A percentile compares a stretch with the other conserved stretches of the same genome.
Conservation (phyloP, 768 basidiomycete genomes). For the Russula virescens region DNA sequence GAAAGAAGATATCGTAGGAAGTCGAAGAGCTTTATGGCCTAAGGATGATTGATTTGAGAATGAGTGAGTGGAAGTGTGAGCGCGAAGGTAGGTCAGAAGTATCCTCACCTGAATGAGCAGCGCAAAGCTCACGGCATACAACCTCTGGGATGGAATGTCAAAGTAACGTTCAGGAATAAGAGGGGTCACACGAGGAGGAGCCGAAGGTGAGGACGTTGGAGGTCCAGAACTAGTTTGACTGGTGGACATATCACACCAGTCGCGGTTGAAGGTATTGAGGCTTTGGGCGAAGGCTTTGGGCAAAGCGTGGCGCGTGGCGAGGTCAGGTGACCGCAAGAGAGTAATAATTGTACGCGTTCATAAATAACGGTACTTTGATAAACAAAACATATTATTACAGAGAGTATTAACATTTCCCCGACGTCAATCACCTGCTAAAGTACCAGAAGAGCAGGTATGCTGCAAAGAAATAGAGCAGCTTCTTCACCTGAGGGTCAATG, state of each 20-base stretch:
- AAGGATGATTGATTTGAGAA: background rate
- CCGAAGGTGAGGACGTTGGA: background rate
- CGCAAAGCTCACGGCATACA: slow-evolving; percentile 71
- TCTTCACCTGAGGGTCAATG: slow-evolving; percentile 62
- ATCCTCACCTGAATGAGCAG: slow-evolving; percentile 64
- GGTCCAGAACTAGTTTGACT: slow-evolving; percentile 6
- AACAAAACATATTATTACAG: background rate
- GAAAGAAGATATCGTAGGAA: slow-evolving; percentile 51
- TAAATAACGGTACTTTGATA: background rate
- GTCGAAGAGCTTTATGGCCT: slow-evolving; percentile 78
- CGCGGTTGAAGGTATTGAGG: background rate
- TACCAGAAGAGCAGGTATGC: slow-evolving; percentile 57
- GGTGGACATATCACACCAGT: slow-evolving; percentile 8
- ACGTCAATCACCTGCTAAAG: slow-evolving; percentile 26
- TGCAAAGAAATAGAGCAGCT: slow-evolving; percentile 55
- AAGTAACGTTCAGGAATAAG: slow-evolving; percentile 70
- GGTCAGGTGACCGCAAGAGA: slow-evolving; percentile 12
- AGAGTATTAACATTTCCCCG: background rate
- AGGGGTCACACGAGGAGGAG: slow-evolving; percentile 31
- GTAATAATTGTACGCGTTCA: background rate
- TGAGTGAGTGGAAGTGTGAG: background rate
- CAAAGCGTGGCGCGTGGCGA: background rate
- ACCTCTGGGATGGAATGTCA: slow-evolving; percentile 72
- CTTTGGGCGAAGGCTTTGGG: too few relatives aligned
- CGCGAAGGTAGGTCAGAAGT: background rate